Evolutionary conservation across 2,329 filamentous ascomycete species (phyloP).

Genomic region (Aspergillus texensis): DNA sequence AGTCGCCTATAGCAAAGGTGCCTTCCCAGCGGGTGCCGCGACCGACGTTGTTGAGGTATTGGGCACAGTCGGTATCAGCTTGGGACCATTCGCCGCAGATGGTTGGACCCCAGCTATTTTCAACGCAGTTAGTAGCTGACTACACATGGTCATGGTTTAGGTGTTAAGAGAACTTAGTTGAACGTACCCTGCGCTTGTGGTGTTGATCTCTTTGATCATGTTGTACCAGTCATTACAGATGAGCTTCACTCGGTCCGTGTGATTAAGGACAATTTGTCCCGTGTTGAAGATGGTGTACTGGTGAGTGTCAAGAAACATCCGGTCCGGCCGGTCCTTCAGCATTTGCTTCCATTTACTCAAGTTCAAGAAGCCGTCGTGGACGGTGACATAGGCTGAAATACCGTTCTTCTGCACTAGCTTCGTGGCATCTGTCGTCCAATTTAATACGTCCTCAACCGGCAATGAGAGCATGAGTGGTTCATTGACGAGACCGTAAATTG

Average conservation of each 20-base stretch:
- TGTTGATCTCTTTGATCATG: constrained; percentile 73
- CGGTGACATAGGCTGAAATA: constrained; percentile 71
- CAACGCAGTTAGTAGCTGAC: constrained; percentile 9
- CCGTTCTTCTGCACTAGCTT: constrained; percentile 75
- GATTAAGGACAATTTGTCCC: constrained; percentile 78
- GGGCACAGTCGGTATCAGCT: constrained; percentile 92
- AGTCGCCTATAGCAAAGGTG: constrained; percentile 69
- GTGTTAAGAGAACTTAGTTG: background rate
- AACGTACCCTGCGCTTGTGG: constrained; percentile 66
- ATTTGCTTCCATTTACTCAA: constrained; percentile 87
- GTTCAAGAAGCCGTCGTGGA: constrained; percentile 94
- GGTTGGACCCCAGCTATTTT: constrained; percentile 75
- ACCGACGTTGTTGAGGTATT: constrained; percentile 85
- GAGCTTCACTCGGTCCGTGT: constrained; percentile 81
- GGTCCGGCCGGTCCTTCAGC: constrained; percentile 68
- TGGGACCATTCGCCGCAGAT: constrained; percentile 97
- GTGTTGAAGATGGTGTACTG: constrained; percentile 98
- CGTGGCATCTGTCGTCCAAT: constrained; percentile 78
- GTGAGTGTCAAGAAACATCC: constrained; percentile 88
- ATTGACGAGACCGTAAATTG: constrained; percentile 92
- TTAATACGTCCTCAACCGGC: constrained; percentile 65
- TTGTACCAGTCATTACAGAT: constrained; percentile 85
- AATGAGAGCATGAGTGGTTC: constrained; percentile 86
- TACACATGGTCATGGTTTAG: background rate
- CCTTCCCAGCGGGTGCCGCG: constrained; percentile 91